Base-by-base conservation (phyloP, 495 filamentous ascomycete species). In the Pseudevernia furfuracea region DNA sequence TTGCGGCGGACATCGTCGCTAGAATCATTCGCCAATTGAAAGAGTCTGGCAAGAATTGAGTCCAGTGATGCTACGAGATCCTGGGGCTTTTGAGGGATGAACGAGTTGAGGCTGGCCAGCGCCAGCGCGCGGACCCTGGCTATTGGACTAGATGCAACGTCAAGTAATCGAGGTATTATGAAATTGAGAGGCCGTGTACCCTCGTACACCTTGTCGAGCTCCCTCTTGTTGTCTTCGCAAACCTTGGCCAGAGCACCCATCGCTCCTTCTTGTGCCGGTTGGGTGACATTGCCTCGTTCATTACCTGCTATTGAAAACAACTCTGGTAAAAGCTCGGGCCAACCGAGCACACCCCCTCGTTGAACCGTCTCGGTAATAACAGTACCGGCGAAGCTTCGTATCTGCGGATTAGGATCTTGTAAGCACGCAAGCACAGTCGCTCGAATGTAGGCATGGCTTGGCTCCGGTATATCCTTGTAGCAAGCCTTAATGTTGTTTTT, bases 331-430 rank as follows among this genome's bases (percentile, higher is more conserved):
- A 96, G 77, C 74, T 96, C 89, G 8, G 93, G 92, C 94, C 94
- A 99, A 62, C 85, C 88, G 72, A 92, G 79, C 58, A 99, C 79
- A 10, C 92, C 92, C 39, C 91, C 93, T 66, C 86, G 85, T 65
- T 83, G 84, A 60, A 97, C 86, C 70, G 97, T 78, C 76, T 97
- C 93, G n/a, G 95, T 97, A 69, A 96, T 91, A 70, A 97, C 91
- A 71, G 87, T 97, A 64, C 95, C 95, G 44, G 91, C 88, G 75
- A 88, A 89, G 71, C 83, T 90, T 70, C 94, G 88, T 66, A 97
- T 92, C 74, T 93, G 90, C 19, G 79, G 71, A 70, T 89, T 89
- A 63, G 81, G 77, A 75, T 99, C 94, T 73, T 90, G 87, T 61
- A 99, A 82, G 12, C 88, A 87, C 46, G 88, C 63, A 52, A 95